Evolutionary conservation across 1,139 yeast species (phyloP).

Genomic region (Suhomyces wounanorum): DNA sequence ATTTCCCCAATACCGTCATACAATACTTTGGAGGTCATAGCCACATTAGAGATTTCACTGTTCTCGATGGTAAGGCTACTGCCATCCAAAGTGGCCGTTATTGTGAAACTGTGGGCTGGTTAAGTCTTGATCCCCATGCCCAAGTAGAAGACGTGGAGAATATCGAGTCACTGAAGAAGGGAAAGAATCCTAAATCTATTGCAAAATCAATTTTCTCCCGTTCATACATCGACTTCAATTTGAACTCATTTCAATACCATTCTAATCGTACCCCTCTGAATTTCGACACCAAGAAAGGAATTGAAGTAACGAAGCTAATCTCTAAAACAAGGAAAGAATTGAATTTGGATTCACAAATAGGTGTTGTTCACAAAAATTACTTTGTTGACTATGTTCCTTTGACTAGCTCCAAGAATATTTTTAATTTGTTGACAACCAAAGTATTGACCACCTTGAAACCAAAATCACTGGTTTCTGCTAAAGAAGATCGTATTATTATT

Average conservation of each 20-base stretch:
- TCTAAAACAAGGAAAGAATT: constrained; percentile 47
- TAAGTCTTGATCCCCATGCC: constrained; percentile 50
- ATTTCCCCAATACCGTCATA: constrained; percentile 63
- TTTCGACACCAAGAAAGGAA: constrained; percentile 56
- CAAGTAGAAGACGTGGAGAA: not conserved
- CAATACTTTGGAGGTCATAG: constrained; percentile 96
- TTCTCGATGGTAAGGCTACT: constrained; percentile 65
- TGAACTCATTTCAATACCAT: constrained; percentile 69
- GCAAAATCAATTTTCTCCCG: constrained; percentile 45
- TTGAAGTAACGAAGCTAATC: constrained; percentile 47
- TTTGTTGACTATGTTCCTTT: constrained; percentile 71
- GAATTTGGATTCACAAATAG: constrained; percentile 57
- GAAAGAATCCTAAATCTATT: not conserved
- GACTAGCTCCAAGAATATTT: constrained; percentile 60
- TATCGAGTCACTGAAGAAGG: not conserved
- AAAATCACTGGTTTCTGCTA: constrained; percentile 10
- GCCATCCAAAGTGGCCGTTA: constrained; percentile 91
- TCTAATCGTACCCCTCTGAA: constrained; percentile 31
- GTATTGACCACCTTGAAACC: constrained; percentile 59
- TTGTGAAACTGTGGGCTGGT: constrained; percentile 89
- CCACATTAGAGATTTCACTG: constrained; percentile 82
- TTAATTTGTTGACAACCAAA: constrained; percentile 56
- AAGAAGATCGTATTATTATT: constrained; percentile 57
- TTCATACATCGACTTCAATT: constrained; percentile 79
- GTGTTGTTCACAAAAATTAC: constrained; percentile 66